A percentile compares a stretch with the other conserved stretches of the same genome.
Conservation (phyloP, 176 grass and related monocot genomes). For the Oryza glumipatula region DNA sequence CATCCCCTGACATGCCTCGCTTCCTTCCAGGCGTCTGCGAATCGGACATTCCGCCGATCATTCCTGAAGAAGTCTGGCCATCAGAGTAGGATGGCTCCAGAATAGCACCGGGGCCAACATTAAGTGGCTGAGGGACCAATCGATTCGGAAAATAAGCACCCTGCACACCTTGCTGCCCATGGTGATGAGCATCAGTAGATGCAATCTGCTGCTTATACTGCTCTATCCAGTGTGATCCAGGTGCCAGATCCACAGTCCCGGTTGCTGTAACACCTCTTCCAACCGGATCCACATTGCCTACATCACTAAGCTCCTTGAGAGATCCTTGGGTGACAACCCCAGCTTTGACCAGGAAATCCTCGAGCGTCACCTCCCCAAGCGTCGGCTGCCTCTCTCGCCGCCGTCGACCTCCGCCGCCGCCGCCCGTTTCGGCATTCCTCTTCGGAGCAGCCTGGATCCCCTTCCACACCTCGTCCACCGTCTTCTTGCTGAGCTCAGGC, state of each 20-base stretch:
- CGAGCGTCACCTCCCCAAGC: slow-evolving; percentile 92
- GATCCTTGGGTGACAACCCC: slow-evolving; percentile 66
- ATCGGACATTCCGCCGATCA: slow-evolving; percentile 56
- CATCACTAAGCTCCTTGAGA: slow-evolving; percentile 48
- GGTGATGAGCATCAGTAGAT: slow-evolving; percentile 35
- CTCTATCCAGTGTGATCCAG: slow-evolving; percentile 48
- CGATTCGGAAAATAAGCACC: slow-evolving; percentile 42
- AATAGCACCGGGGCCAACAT: slow-evolving; percentile 42
- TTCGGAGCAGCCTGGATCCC: slow-evolving; percentile 60
- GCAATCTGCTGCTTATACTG: slow-evolving; percentile 57
- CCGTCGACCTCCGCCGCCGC: background rate
- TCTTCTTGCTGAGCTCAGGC: slow-evolving; percentile 78
- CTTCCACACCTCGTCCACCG: slow-evolving; percentile 95
- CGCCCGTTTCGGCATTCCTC: slow-evolving; percentile 4
- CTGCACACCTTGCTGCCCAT: slow-evolving; percentile 31
- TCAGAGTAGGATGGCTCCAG: slow-evolving; percentile 52
- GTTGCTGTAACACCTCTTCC: background rate
- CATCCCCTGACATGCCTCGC: slow-evolving; percentile 53
- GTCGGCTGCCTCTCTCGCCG: slow-evolving; percentile 56
- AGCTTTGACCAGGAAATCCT: slow-evolving; percentile 90
- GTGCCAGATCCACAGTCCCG: slow-evolving; percentile 6
- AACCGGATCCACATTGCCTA: slow-evolving; percentile 27
- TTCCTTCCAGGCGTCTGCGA: slow-evolving; percentile 64
- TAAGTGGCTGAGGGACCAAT: slow-evolving; percentile 49
- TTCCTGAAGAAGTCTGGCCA: slow-evolving; percentile 48